These are phyloP conservation scores for Ganoderma multipileum DNA, from an alignment of 1,284 basidiomycete genomes.

Conservation along the genomic window DNA sequence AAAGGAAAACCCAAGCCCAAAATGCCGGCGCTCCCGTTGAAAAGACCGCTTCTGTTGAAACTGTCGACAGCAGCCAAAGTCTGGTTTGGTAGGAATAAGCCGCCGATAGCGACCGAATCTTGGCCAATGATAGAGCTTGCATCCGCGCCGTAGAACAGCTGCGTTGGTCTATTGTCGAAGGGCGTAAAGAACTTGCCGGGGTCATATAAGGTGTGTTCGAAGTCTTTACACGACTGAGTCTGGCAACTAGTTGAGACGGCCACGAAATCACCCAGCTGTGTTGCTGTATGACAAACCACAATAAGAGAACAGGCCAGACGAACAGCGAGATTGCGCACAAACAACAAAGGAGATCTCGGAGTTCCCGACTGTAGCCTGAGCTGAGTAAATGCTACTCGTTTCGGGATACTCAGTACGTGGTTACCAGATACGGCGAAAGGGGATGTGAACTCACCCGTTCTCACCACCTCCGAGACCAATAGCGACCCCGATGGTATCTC, in stretches of 20 bases:
- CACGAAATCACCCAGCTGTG: background rate
- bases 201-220: background rate
- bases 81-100: background rate
- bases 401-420: background rate
- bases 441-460: background rate
- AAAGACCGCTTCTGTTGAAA: background rate
- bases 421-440: background rate
- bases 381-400: background rate
- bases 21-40: background rate
- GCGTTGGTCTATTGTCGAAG: background rate
- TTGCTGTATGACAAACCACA: background rate
- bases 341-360: background rate
- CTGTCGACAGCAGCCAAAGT: background rate
- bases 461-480: background rate
- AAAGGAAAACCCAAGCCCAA: background rate
- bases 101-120: background rate
- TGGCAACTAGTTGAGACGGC: background rate
- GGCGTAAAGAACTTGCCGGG: background rate
- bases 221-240: background rate
- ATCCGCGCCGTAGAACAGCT: background rate
- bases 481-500: background rate
- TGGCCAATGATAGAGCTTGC: background rate
- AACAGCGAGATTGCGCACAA: background rate
- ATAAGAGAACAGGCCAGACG: background rate
- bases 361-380: background rate